Evolutionary conservation across 306 rosid species (phyloP), one percentile per base, ranked within the genome.

Genomic region (Urtica urens): DNA sequence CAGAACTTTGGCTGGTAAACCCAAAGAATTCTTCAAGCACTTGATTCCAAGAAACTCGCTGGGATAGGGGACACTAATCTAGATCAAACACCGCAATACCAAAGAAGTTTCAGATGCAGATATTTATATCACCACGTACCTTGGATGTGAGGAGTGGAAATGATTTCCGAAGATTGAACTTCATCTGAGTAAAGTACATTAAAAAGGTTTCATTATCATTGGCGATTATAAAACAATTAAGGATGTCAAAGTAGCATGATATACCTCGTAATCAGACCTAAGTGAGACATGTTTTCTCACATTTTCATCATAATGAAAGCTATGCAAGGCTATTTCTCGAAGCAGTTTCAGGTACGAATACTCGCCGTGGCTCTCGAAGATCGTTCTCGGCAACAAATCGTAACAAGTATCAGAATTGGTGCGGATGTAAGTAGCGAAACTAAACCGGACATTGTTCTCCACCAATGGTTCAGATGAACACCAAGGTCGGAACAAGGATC

Each of bases 101-200:
- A n/a, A n/a, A n/a, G n/a, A n/a, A n/a, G n/a, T n/a, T n/a, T n/a
- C n/a, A n/a, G n/a, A n/a, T n/a, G n/a, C n/a, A n/a, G n/a, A n/a
- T n/a, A n/a, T n/a, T n/a, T n/a, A n/a, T n/a, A n/a, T n/a, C n/a
- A n/a, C n/a, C n/a, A n/a, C n/a, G n/a, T 4, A 44, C 93, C 96
- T 88, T 88, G 9, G 95, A 80, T 55, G 96, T 83, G 49, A 88
- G 81, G 71, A 87, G 76, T 5, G 96, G 96, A 66, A 88, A 88
- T 51, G 50, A 72, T 57, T 45, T 74, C 38, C 93, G 86, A 67
- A 84, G 72, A 66, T 84, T 88, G 77, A 75, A 84, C 67, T 78
- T 72, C 90, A 78, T 78, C 97, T 81, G 75, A 39, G 42, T 24
- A 34, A 57, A 18, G 6, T 14, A 28, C 13, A 3, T 22, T 22